phyloP scores from a whole-genome alignment of 208 protist species.

The Entamoeba invadens region DNA sequence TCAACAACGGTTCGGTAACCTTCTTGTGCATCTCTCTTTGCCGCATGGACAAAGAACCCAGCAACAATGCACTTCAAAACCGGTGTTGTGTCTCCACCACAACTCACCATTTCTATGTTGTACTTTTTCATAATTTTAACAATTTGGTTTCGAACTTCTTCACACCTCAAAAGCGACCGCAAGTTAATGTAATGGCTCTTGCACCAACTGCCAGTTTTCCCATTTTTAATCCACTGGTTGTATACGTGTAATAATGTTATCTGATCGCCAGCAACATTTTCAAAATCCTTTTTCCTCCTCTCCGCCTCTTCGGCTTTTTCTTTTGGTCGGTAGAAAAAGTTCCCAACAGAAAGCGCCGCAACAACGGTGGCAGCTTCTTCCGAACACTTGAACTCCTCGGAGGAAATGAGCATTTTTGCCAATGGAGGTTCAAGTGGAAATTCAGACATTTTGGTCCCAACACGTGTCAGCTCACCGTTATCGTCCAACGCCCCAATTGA shows the following conservation, averaged over 20 bases:
- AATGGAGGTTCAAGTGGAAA: slow-evolving; percentile 1
- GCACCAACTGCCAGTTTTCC: background rate
- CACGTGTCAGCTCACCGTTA: background rate
- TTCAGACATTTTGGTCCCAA: background rate
- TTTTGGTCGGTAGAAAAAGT: background rate
- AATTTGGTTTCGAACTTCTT: background rate
- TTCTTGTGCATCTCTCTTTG: background rate
- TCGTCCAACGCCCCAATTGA: background rate
- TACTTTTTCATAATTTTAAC: background rate
- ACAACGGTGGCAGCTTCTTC: background rate
- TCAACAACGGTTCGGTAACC: background rate
- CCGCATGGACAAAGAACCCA: background rate
- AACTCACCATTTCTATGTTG: background rate
- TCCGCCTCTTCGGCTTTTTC: background rate
- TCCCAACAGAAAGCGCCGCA: slow-evolving; percentile 1
- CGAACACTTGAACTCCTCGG: background rate
- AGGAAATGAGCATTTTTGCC: background rate
- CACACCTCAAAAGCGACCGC: background rate
- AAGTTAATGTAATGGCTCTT: background rate
- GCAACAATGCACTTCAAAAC: background rate
- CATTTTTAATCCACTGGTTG: background rate
- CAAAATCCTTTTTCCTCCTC: background rate
- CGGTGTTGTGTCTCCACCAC: background rate
- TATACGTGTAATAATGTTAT: background rate
- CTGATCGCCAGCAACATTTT: background rate